These are phyloP conservation scores for Calamus simplicifolius DNA, from an alignment of 176 grass and related monocot genomes.

Conservation along the genomic window DNA sequence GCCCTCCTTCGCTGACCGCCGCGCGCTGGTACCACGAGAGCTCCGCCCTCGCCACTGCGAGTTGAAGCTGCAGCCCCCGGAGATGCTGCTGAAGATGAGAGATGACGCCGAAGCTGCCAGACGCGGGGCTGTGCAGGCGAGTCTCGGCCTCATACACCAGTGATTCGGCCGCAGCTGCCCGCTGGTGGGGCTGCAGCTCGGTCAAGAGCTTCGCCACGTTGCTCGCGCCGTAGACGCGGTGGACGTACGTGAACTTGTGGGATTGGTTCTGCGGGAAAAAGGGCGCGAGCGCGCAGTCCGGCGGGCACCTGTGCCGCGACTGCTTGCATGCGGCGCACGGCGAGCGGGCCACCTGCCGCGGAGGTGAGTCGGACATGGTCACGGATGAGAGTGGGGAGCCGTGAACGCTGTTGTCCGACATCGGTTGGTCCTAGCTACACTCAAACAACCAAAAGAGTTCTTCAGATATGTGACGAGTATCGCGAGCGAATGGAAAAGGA, in stretches of 20 bases:
- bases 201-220: slow-evolving; percentile 94
- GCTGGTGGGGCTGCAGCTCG: slow-evolving; percentile 78
- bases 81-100: slow-evolving; percentile 88
- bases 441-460: no score
- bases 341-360: slow-evolving; percentile 27
- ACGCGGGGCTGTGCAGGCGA: slow-evolving; percentile 84
- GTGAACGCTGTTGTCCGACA: no score
- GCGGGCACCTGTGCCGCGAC: slow-evolving; percentile 87
- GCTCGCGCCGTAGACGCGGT: slow-evolving; percentile 92
- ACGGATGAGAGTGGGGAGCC: slow-evolving; percentile 13
- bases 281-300: slow-evolving; percentile 91
- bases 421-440: no score
- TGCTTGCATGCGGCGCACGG: slow-evolving; percentile 97
- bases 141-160: slow-evolving; percentile 98
- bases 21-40: slow-evolving; percentile 55
- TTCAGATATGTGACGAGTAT: no score
- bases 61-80: slow-evolving; percentile 75
- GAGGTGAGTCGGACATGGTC: slow-evolving; percentile 9
- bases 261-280: slow-evolving; percentile 97
- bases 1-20: slow-evolving; percentile 9
- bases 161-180: slow-evolving; percentile 88
- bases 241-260: slow-evolving; percentile 92
- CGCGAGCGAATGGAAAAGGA: no score
- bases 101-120: slow-evolving; percentile 86
- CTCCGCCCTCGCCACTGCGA: slow-evolving; percentile 53